phyloP scores from a whole-genome alignment of 2,329 filamentous ascomycete genomes.

The Parascedosporium putredinis region DNA sequence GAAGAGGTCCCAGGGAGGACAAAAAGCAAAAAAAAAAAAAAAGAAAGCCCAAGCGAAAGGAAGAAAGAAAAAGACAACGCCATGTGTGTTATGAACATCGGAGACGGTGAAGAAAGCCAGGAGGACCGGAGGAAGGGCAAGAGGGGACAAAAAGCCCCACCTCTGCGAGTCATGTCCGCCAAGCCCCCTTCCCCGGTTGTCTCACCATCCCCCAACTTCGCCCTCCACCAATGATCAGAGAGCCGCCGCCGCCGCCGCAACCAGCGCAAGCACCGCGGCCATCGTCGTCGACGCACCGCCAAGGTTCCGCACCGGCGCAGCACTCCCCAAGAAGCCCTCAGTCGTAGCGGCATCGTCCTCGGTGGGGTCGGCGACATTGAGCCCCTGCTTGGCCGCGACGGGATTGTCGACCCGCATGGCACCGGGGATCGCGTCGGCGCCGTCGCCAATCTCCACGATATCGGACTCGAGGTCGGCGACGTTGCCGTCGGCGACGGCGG shows the following conservation, averaged over 20 bases:
- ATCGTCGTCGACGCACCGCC: no score
- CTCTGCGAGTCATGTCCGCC: no score
- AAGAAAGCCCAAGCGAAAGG: background rate
- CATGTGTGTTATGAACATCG: background rate
- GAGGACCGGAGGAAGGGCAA: background rate
- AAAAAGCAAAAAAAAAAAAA: background rate
- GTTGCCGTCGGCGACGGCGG: conserved; percentile 22
- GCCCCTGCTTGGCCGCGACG: conserved; percentile 36
- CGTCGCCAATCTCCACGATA: conserved; percentile 44
- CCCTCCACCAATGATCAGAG: no score
- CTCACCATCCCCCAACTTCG: no score
- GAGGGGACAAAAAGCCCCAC: no score
- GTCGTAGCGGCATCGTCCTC: background rate
- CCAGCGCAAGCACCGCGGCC: background rate
- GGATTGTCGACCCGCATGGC: conserved; percentile 39
- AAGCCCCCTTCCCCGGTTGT: no score
- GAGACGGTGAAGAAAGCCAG: background rate
- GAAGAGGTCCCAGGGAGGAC: background rate
- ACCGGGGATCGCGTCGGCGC: conserved; percentile 39
- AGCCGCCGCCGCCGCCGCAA: background rate
- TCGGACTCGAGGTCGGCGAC: conserved; percentile 34
- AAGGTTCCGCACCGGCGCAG: background rate
- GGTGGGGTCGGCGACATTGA: conserved; percentile 15
- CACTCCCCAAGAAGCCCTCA: background rate
- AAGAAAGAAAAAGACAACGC: background rate